Conservation (phyloP, 2,329 filamentous ascomycete genomes). For the Pseudogymnoascus sp. region DNA sequence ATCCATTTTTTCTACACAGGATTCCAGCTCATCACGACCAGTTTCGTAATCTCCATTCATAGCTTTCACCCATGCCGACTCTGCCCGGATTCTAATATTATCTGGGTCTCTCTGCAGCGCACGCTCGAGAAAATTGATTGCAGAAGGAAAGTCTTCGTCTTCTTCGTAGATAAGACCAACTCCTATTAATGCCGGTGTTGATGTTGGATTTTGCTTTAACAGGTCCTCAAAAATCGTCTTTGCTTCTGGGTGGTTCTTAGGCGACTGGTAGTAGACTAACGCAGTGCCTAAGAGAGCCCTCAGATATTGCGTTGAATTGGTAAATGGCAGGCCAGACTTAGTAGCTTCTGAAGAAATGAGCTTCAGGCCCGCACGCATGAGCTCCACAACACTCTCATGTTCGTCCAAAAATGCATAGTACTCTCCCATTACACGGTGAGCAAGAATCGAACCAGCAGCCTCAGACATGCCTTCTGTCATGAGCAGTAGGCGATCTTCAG, state of each 20-base stretch:
- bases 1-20: conserved; percentile 58
- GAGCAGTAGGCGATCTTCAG: conserved; percentile 72
- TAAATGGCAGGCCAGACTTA: conserved; percentile 61
- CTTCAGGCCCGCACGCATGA: conserved; percentile 65
- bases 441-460: conserved; percentile 64
- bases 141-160: conserved; percentile 77
- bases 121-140: conserved; percentile 70
- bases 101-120: conserved; percentile 64
- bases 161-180: conserved; percentile 89
- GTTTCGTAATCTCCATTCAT: conserved; percentile 66
- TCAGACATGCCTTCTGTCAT: conserved; percentile 66
- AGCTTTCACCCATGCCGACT: conserved; percentile 88
- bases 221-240: conserved; percentile 79
- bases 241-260: conserved; percentile 81
- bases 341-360: conserved; percentile 52
- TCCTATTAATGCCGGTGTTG: conserved; percentile 76
- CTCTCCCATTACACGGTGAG: conserved; percentile 73
- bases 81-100: conserved; percentile 74
- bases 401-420: conserved; percentile 83
- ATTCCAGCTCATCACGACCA: conserved; percentile 63
- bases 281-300: conserved; percentile 77
- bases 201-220: conserved; percentile 64
- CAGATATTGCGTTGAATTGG: conserved; percentile 64
- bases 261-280: conserved; percentile 81
- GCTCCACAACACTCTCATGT: conserved; percentile 71